Evolutionary conservation across 2,329 filamentous ascomycete species (phyloP).

Genomic region (Juglanconis juglandina): DNA sequence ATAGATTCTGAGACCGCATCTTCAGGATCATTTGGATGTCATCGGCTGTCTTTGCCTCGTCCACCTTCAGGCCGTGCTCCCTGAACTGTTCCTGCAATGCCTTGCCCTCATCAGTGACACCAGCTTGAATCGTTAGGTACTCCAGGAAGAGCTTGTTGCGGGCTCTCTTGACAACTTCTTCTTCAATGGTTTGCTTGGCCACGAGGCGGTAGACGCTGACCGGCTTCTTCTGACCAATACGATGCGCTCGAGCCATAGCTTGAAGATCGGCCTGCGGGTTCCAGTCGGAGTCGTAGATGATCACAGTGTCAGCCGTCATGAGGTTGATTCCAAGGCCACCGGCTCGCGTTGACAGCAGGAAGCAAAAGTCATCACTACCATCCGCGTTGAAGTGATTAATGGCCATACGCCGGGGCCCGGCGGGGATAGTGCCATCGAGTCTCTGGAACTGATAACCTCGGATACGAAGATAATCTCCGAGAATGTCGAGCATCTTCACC

Average conservation of each 20-base stretch:
- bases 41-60: constrained; percentile 84
- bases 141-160: constrained; percentile 97
- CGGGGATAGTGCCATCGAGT: constrained; percentile 90
- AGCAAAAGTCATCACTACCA: constrained; percentile 92
- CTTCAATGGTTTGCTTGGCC: constrained; percentile 96
- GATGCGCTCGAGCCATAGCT: constrained; percentile 96
- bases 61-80: constrained; percentile 69
- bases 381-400: constrained; percentile 99
- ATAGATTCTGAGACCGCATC: constrained; percentile 98
- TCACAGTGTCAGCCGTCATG: constrained; percentile 97
- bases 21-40: constrained; percentile 97
- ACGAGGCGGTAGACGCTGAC: constrained; percentile 96
- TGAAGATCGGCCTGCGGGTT: constrained; percentile 97
- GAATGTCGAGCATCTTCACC: constrained; percentile 97
- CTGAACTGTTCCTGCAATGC: constrained; percentile 71
- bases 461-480: constrained; percentile 88
- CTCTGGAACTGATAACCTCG: constrained; percentile 95
- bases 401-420: constrained; percentile 81
- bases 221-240: constrained; percentile 93
- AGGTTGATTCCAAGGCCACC: constrained; percentile 98
- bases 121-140: constrained; percentile 94
- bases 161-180: constrained; percentile 93
- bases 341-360: constrained; percentile 88
- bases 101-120: constrained; percentile 92
- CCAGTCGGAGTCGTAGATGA: constrained; percentile 98